These are phyloP conservation scores for Acanthamoeba healyi DNA, from an alignment of 208 protist genomes.

Conservation along the genomic window DNA sequence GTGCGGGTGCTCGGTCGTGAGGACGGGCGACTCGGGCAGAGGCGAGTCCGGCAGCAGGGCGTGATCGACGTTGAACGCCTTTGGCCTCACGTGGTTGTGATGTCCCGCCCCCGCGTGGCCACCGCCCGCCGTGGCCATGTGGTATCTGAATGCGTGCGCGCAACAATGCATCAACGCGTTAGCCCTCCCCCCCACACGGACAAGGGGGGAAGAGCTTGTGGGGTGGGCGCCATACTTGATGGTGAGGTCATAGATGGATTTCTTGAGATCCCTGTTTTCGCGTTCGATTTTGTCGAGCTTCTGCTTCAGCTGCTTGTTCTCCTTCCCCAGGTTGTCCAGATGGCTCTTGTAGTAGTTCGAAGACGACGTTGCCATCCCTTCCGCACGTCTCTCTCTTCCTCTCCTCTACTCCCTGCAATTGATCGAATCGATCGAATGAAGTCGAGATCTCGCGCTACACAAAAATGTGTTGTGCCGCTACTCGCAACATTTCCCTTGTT, in stretches of 20 bases:
- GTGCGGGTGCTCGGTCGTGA: neutral
- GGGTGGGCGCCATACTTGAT: neutral
- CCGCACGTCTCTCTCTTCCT: too few relatives aligned
- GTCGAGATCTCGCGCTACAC: too few relatives aligned
- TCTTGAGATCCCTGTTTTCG: constrained; percentile 84
- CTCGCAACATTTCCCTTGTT: too few relatives aligned
- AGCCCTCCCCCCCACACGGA: too few relatives aligned
- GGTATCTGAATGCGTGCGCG: neutral
- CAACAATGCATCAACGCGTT: too few relatives aligned
- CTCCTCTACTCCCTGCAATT: too few relatives aligned
- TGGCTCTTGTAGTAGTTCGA: constrained; percentile 72
- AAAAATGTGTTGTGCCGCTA: too few relatives aligned
- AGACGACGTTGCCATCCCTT: neutral
- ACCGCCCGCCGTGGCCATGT: constrained; percentile 1
- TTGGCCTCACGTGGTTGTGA: neutral
- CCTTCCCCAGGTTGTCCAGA: constrained; percentile 75
- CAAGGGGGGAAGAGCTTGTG: neutral
- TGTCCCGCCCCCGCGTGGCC: neutral
- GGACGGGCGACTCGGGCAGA: neutral
- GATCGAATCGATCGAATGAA: too few relatives aligned
- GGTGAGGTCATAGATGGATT: constrained; percentile 82
- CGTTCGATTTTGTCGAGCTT: constrained; percentile 82
- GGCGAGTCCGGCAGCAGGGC: neutral
- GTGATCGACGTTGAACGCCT: neutral
- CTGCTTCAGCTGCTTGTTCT: constrained; percentile 77